Conservation (phyloP, 495 filamentous ascomycete species). For the Neurospora sp. region DNA sequence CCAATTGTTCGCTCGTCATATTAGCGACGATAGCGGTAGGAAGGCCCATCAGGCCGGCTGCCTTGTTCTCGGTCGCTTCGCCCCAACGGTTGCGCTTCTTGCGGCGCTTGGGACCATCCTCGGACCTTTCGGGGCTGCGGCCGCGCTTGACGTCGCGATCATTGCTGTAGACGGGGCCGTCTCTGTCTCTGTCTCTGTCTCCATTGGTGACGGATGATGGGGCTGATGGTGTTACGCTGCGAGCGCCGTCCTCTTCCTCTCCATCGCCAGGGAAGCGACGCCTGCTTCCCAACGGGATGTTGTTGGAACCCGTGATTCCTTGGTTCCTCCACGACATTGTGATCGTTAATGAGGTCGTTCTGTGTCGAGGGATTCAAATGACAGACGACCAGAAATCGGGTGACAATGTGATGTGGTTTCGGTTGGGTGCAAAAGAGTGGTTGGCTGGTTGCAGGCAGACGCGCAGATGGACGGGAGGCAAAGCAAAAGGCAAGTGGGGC, state of each 20-base stretch:
- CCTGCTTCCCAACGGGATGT: conserved; percentile 81
- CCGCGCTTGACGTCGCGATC: conserved; percentile 65
- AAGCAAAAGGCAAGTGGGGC: background rate
- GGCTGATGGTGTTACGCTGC: conserved; percentile 2
- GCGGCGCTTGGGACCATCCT: conserved; percentile 68
- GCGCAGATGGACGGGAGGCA: conserved; percentile 11
- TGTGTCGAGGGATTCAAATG: background rate
- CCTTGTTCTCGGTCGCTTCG: conserved; percentile 92
- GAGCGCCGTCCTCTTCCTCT: conserved; percentile 29
- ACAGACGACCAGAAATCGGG: background rate
- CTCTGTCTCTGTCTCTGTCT: conserved; percentile 10
- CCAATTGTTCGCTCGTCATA: conserved; percentile 96
- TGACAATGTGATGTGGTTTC: background rate
- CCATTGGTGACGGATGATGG: conserved; percentile 10
- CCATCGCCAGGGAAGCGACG: conserved; percentile 75
- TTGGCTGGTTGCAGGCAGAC: background rate
- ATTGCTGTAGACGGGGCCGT: conserved; percentile 40
- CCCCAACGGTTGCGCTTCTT: conserved; percentile 99
- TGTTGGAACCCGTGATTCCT: conserved; percentile 97
- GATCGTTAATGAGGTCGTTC: background rate
- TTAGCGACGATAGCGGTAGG: conserved; percentile 90
- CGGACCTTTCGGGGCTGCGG: conserved; percentile 40
- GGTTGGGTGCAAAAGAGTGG: background rate
- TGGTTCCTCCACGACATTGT: conserved; percentile 87
- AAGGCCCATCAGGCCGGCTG: conserved; percentile 93